These are phyloP conservation scores for Saturnispora hagleri DNA, from an alignment of 805 yeast genomes.

Conservation along the genomic window DNA sequence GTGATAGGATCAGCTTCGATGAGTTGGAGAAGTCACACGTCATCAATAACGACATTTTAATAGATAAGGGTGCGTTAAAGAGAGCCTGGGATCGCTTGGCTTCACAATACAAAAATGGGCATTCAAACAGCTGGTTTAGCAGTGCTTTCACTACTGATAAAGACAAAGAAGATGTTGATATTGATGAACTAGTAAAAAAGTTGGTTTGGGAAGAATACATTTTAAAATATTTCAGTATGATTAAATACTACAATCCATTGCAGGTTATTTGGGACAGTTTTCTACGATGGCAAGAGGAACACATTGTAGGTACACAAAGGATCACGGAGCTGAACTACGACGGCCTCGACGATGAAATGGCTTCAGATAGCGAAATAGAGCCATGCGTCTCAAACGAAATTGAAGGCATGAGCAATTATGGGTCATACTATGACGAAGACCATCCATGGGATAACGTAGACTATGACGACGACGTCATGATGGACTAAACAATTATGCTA, in stretches of 20 bases:
- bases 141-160: background rate
- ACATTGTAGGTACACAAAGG: background rate
- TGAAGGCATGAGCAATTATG: constrained; percentile 12
- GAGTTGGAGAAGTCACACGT: constrained; percentile 8
- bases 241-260: constrained; percentile 14
- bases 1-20: constrained; percentile 7
- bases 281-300: constrained; percentile 7
- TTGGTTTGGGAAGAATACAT: constrained; percentile 15
- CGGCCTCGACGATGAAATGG: constrained; percentile 5
- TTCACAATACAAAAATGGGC: constrained; percentile 5
- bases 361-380: background rate
- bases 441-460: constrained; percentile 9
- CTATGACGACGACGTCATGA: constrained; percentile 8
- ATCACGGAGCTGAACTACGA: constrained; percentile 10
- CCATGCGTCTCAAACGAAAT: background rate
- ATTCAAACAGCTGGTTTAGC: background rate
- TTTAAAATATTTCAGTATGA: constrained; percentile 13
- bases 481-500: constrained; percentile 1
- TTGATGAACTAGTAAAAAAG: constrained; percentile 6
- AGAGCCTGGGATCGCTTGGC: constrained; percentile 11
- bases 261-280: constrained; percentile 13
- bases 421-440: constrained; percentile 11
- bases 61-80: constrained; percentile 10
- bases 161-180: background rate
- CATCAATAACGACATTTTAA: constrained; percentile 10